Conservation (phyloP, 176 grass and related monocot genomes). For the Pharus latifolius region DNA sequence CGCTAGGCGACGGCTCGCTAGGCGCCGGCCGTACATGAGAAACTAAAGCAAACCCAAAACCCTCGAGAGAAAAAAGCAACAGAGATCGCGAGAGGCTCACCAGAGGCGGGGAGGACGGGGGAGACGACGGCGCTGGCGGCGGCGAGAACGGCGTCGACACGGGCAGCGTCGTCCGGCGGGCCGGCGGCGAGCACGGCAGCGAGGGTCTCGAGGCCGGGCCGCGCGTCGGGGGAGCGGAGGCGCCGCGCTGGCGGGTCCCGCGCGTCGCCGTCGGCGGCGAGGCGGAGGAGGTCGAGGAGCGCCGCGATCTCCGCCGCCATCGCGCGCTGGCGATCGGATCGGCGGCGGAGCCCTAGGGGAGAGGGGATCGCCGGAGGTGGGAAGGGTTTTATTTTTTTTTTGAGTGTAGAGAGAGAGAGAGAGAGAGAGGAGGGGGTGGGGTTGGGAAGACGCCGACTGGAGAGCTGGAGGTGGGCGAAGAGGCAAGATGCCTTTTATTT, state of each 20-base stretch:
- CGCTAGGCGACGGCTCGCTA: too few species aligned
- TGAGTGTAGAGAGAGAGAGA: neutral
- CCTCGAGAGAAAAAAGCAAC: too few species aligned
- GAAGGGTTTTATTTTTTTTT: constrained; percentile 14
- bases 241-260: constrained; percentile 14
- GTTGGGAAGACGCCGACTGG: too few species aligned
- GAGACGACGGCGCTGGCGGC: constrained; percentile 33
- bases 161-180: constrained; percentile 9
- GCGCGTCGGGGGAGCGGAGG: constrained; percentile 8
- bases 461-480: neutral
- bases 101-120: constrained; percentile 22
- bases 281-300: constrained; percentile 29
- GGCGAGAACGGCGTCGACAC: constrained; percentile 15
- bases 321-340: constrained; percentile 23
- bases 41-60: too few species aligned
- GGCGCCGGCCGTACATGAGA: too few species aligned
- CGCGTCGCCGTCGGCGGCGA: neutral
- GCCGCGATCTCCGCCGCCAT: constrained; percentile 50
- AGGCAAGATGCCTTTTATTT: neutral
- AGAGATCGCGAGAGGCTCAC: constrained; percentile 11
- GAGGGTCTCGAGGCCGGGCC: constrained; percentile 23
- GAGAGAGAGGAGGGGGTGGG: neutral
- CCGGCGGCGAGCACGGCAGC: constrained; percentile 23
- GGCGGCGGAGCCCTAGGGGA: constrained; percentile 5
- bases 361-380: neutral